phyloP scores from a whole-genome alignment of 257 asterid species.

The Penstemon newberryi region DNA sequence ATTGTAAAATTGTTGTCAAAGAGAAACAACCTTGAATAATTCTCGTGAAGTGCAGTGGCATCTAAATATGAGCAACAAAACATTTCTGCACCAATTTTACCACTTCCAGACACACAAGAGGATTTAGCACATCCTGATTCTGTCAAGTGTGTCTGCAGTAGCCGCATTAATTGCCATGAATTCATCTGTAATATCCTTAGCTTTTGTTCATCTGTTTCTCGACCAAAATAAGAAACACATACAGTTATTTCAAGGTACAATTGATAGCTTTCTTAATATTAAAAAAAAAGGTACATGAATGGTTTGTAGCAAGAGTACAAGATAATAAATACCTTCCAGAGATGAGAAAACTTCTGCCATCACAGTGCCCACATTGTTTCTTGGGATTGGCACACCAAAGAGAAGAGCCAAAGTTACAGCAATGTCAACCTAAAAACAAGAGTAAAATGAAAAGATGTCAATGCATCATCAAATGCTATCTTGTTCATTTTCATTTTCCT shows the following conservation, averaged over 20 bases:
- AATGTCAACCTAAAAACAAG: slow-evolving; percentile 71
- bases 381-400: slow-evolving; percentile 90
- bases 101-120: slow-evolving; percentile 45
- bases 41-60: slow-evolving; percentile 58
- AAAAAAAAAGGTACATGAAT: not conserved
- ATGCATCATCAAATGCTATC: slow-evolving; percentile 13
- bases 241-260: slow-evolving; percentile 3
- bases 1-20: not conserved
- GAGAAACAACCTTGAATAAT: slow-evolving; percentile 44
- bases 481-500: no score
- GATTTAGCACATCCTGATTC: slow-evolving; percentile 46
- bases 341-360: slow-evolving; percentile 61
- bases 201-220: slow-evolving; percentile 59
- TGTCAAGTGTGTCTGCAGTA: slow-evolving; percentile 64
- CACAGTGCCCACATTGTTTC: slow-evolving; percentile 77
- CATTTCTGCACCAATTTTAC: slow-evolving; percentile 45
- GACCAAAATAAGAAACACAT: slow-evolving; percentile 27
- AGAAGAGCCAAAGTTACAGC: slow-evolving; percentile 86
- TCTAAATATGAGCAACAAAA: slow-evolving; percentile 67
- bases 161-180: slow-evolving; percentile 83
- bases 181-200: slow-evolving; percentile 73
- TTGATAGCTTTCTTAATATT: not conserved
- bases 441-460: slow-evolving; percentile 23
- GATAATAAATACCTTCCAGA: slow-evolving; percentile 58
- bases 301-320: slow-evolving; percentile 7